Evolutionary conservation across 176 grass and related monocot genomes (phyloP), one percentile per base, ranked within the genome.

Genomic region (Chloris gayana): DNA sequence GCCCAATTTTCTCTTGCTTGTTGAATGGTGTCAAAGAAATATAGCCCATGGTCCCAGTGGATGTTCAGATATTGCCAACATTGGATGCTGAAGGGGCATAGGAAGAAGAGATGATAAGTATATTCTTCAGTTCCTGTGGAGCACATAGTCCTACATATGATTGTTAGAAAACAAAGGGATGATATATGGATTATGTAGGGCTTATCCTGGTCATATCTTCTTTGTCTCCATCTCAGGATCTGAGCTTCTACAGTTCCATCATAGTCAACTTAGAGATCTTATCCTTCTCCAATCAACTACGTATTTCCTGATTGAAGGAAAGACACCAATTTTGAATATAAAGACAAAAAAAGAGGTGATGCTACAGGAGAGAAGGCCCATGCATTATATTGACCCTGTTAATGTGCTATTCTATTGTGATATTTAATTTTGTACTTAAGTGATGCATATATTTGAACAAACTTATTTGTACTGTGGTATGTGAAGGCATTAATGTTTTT

Each of bases 321-420:
- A 27, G n/a, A 21, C 2, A 33, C 26, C 37, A 53, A 68, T 54
- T 39, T 34, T 9, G 32, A 54, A 38, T 21, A 49, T 19, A 45
- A 38, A 80, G 2, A 26, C 14, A 53, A 54, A 41, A 51, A n/a
- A 18, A 30, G 4, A 49, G 14, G 4, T 70, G 44, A 21, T 32
- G 19, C 7, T 30, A 72, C 13, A n/a, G 51, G 54, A 9, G 12
- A 82, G 32, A 63, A 27, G 22, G 11, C 58, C 11, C 26, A 78
- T 87, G 58, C 35, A 82, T 51, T 64, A 27, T 14, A 8, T 85
- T 41, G 32, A 53, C n/a, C 45, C 25, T 64, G 46, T 44, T 25
- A 78, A 73, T n/a, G 19, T 49, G 14, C 41, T 73, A 14, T 15
- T 83, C 45, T 9, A 67, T 24, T 57, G 34, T 69, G 24, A 71